Evolutionary conservation across 208 protist species (phyloP), one percentile per base, ranked within the genome.

Genomic region (Trypanosoma congolense): DNA sequence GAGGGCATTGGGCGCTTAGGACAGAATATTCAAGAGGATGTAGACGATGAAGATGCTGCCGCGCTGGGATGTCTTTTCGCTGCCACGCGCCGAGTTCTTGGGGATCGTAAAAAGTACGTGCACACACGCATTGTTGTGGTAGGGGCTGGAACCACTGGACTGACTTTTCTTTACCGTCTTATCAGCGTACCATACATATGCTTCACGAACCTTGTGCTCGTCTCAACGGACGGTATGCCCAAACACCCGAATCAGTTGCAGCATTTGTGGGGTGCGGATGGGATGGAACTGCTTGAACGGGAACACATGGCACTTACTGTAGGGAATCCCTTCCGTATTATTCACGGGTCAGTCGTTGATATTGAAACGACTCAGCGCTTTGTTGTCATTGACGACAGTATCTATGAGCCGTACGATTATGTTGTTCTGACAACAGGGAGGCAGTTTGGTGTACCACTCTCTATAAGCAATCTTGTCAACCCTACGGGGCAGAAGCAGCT

Each of bases 371-470:
- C 51, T 12, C 67, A 90, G 57, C 82, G 78, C 40, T 93, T 79
- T 47, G 67, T 96, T 18, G 66, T 72, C 31, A 56, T 91, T 18
- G 89, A 96, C 65, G 91, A 93, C 57, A 77, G 80, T 30, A 66
- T 73, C 31, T 90, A 85, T 43, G 86, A 93, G 62, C 83, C 88
- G 22, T 96, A 96, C 65, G 91, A 96, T 61, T 85, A 92, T 67
- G 70, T 96, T 10, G 58, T 96, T 33, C 67, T 96, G 10, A 79
- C 81, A 22, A 77, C 83, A n/a, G 87, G 88, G 0, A 64, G 89
- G 47, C 88, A 96, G 67, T 96, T 91, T 74, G 74, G 84, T 28
- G 69, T 87, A 19, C 75, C 87, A 18, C 63, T 57, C 1, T 41
- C 69, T n/a, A 79, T 93, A 25, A 79, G 68, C 3, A 25, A 54